phyloP scores from a whole-genome alignment of 768 basidiomycete genomes.

The Termitomyces sp. region DNA sequence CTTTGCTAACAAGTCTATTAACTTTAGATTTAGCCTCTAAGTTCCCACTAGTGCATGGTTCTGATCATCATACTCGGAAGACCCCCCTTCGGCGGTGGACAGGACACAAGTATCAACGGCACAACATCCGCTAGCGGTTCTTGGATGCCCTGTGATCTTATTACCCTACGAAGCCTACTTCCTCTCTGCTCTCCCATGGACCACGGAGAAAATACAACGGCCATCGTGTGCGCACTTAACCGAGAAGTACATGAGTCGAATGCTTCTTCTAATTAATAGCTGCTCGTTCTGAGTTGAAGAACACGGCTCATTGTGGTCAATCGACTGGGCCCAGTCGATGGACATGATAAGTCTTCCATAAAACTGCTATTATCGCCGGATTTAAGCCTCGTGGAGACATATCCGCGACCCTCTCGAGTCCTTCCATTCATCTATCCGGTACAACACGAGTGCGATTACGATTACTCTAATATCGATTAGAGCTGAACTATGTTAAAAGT shows the following conservation, averaged over 20 bases:
- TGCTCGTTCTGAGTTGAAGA: neutral
- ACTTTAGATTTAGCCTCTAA: neutral
- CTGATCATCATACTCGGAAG: neutral
- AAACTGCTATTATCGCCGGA: neutral
- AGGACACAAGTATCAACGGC: neutral
- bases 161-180: neutral
- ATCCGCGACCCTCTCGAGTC: neutral
- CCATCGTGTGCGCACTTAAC: neutral
- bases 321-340: neutral
- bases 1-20: neutral
- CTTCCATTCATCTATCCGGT: neutral
- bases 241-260: neutral
- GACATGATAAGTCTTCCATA: neutral
- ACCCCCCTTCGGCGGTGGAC: neutral
- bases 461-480: neutral
- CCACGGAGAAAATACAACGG: slow-evolving; percentile 1
- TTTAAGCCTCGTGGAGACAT: neutral
- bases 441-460: neutral
- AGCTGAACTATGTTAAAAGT: neutral
- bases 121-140: neutral
- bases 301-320: neutral
- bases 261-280: neutral
- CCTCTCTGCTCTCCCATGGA: neutral
- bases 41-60: neutral
- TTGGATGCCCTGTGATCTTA: neutral